Conservation (phyloP, 2,329 filamentous ascomycete species). For the Cytospora paraplurivora region DNA sequence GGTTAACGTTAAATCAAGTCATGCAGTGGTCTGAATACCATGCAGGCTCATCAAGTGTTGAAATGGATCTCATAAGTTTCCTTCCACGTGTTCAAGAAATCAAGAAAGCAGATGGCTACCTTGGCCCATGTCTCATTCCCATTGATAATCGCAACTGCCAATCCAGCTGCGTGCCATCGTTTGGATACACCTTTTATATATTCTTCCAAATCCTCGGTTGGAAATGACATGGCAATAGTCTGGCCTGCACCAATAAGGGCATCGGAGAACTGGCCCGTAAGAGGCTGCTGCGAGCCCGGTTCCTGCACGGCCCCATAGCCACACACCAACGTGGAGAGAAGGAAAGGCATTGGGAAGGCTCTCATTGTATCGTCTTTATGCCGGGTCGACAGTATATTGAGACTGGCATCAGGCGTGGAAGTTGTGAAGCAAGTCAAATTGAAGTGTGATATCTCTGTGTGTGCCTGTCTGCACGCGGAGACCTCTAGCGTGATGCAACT, state of each 20-base stretch:
- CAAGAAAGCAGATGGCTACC: conserved; percentile 34
- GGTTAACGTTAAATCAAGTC: conserved; percentile 28
- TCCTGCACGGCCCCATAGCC: neutral
- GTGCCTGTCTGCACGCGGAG: no score
- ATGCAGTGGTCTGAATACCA: neutral
- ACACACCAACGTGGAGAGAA: neutral
- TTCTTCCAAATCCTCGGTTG: conserved; percentile 1
- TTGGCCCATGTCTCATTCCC: conserved; percentile 44
- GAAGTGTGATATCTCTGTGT: neutral
- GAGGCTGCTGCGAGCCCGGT: neutral
- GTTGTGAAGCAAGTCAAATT: neutral
- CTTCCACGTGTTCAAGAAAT: neutral
- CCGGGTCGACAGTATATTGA: no score
- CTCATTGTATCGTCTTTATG: neutral
- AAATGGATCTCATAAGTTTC: neutral
- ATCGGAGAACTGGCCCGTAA: neutral
- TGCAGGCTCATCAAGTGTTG: no score
- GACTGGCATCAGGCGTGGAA: neutral
- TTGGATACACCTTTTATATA: conserved; percentile 38
- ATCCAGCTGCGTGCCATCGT: conserved; percentile 50
- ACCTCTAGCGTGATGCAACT: no score
- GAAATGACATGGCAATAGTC: neutral
- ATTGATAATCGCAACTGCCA: conserved; percentile 52
- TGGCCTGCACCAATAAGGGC: neutral
- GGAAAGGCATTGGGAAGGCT: neutral